A percentile compares a stretch with the other conserved stretches of the same genome.
Evolutionary conservation across 129 eudicot species (phyloP).

Genomic region (Centaurea solstitialis): DNA sequence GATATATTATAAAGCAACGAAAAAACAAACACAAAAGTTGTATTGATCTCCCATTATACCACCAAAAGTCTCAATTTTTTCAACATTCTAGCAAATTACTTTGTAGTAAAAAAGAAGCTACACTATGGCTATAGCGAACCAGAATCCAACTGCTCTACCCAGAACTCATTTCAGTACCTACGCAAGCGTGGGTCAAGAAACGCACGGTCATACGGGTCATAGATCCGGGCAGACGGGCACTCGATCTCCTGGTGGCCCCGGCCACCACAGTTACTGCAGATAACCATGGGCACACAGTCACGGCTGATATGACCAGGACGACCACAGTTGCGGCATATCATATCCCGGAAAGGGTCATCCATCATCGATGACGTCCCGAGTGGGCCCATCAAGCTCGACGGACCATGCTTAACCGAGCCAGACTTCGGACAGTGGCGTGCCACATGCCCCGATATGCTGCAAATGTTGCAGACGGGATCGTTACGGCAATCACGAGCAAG

Average conservation of each 20-base stretch:
- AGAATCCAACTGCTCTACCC: neutral
- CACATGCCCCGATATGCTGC: conserved; percentile 62
- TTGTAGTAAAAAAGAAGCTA: neutral
- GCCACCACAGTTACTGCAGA: conserved; percentile 70
- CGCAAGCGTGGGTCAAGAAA: conserved; percentile 31
- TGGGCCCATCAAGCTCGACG: conserved; percentile 11
- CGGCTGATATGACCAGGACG: conserved; percentile 67
- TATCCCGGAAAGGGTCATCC: conserved; percentile 60
- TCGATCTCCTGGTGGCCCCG: conserved; percentile 62
- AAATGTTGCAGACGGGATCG: conserved; percentile 62
- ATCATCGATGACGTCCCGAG: conserved; percentile 26
- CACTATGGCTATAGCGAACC: neutral
- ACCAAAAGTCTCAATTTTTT: neutral
- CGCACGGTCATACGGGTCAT: conserved; percentile 28
- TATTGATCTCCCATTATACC: conserved; percentile 7
- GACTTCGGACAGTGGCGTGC: conserved; percentile 62
- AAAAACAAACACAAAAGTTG: neutral
- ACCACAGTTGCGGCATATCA: conserved; percentile 62
- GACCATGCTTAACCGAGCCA: conserved; percentile 12
- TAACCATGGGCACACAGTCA: conserved; percentile 54
- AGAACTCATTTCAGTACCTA: conserved; percentile 25
- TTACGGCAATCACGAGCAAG: conserved; percentile 63
- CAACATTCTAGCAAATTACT: neutral
- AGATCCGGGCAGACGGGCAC: conserved; percentile 63
- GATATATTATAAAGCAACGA: neutral